Base-by-base conservation (phyloP, 148 eudicot genomes). In the Fagopyrum homotropicum region DNA sequence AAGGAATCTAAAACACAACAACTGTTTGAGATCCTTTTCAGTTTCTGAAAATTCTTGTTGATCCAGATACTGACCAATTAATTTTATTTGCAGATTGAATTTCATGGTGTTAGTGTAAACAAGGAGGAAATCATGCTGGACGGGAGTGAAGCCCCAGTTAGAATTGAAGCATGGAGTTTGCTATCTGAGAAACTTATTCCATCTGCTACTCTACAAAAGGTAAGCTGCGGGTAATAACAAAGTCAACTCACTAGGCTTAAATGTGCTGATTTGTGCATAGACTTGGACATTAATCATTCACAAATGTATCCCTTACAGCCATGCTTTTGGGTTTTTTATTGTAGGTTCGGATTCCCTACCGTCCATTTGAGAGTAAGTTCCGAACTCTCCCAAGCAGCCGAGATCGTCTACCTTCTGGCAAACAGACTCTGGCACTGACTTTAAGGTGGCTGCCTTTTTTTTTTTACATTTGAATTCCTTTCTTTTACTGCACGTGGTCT, bases 371-470 rank as follows among this genome's bases (percentile, higher is more conserved):
- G 73, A 77, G 92, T 17, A 88, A 96, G 84, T 77, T 96, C 78
- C 79, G 84, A 69, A 83, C 98, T 35, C 99, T 96, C 56, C 75
- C 90, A 29, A 76, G 91, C 70, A 87, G 84, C 73, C 90, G 98
- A 72, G 99, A 96, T 83, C 88, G 82, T 80, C 81, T 96, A 74
- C 98, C 99, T 45, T 92, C 98, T n/a, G 99, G 99, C 55, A 88
- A 96, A 85, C 98, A 96, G 85, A 92, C 75, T 54, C 81, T 96
- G 77, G 91, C 98, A 51, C 73, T 96, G 76, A 86, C 85, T 59
- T 82, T 96, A 78, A 90, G 93, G 98, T 96, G 79, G 78, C 98
- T 86, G 77, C 57, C 77, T 46, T 40, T 72, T 78, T 71, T 35
- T 44, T 50, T 29, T 22, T 8, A 1, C n/a, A 47, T 54, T 11